A percentile compares a stretch with the other conserved stretches of the same genome.
phyloP scores from a whole-genome alignment of 2,329 filamentous ascomycete species.

The Penicillium freii region DNA sequence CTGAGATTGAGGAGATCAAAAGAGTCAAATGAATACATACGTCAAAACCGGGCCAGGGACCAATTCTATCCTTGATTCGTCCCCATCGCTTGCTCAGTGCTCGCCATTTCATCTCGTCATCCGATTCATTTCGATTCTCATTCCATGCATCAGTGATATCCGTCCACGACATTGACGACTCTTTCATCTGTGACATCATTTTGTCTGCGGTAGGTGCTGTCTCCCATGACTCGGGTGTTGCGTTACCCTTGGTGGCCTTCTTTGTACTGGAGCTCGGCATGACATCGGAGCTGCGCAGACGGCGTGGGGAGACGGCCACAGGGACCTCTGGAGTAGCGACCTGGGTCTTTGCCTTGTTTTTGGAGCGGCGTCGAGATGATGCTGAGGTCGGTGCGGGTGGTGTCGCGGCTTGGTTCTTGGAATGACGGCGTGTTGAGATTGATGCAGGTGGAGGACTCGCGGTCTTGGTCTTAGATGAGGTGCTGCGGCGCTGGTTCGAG shows the following conservation, averaged over 20 bases:
- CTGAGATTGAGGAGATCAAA: not conserved
- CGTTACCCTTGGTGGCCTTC: not conserved
- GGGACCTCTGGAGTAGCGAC: not conserved
- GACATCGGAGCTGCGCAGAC: not conserved
- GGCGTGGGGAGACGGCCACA: not conserved
- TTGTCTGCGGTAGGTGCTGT: not conserved
- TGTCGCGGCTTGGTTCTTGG: not conserved
- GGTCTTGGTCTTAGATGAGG: not conserved
- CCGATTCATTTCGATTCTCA: not conserved
- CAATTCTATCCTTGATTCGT: not conserved
- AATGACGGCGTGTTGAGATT: not conserved
- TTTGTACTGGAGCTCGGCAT: not conserved
- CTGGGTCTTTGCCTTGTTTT: not conserved
- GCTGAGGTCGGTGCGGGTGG: not conserved
- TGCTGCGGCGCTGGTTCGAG: not conserved
- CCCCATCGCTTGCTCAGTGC: not conserved
- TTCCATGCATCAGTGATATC: not conserved
- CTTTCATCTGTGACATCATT: slow-evolving; percentile 1
- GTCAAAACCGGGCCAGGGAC: not conserved
- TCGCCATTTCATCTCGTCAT: not conserved
- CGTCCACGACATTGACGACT: not conserved
- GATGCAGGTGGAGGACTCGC: not conserved
- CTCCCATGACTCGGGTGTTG: not conserved
- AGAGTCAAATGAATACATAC: not conserved
- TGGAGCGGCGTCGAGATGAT: not conserved